Base-by-base conservation (phyloP, 2,329 filamentous ascomycete species). In the Phialophora verrucosa region DNA sequence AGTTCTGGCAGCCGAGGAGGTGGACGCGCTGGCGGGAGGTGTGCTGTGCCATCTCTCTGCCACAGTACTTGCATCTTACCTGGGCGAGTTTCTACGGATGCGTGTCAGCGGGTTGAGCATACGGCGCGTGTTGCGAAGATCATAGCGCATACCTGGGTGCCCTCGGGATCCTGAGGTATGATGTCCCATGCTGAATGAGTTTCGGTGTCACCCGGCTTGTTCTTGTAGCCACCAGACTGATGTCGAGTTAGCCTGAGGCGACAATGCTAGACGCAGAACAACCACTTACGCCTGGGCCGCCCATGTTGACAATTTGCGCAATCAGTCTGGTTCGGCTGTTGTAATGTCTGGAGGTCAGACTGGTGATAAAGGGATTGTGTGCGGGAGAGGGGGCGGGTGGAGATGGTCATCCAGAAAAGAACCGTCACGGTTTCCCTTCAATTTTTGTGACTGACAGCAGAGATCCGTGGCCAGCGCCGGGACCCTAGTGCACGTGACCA, bases 101-200 rank as follows among this genome's bases (percentile, higher is more conserved):
- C 20, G 23, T 20, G 63, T 69, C 51, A 69, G 57, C 42, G 6
- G 27, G 42, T 32, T 25, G 38, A 29, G 20, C 7, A 11, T 60
- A 23, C 32, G 44, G 11, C 3, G 12, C 11, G 49, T 3, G 23
- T 27, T 27, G 49, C 14, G 20, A 44, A 8, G 7, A n/a, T 4
- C 23, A 51, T 51, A 5, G 32, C 51, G 58, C 64, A 25, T 62
- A 72, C 69, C 71, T 72, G 70, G 23, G 65, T 69, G 50, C 65
- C 69, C 35, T 69, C 67, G 29, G 72, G 72, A 58, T 71, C 71
- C 61, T 70, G 68, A 47, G 68, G 66, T 29, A 73, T 72, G 54
- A 73, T 72, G 44, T 73, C 71, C 72, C 72, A 73, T 71, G 72
- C 72, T 64, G 71, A 72, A 58, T 73, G 72, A 55, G 71, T 72